A percentile compares a stretch with the other conserved stretches of the same genome.
These are phyloP conservation scores for Rhododendron simsii DNA, from an alignment of 148 eudicot genomes.

Conservation along the genomic window DNA sequence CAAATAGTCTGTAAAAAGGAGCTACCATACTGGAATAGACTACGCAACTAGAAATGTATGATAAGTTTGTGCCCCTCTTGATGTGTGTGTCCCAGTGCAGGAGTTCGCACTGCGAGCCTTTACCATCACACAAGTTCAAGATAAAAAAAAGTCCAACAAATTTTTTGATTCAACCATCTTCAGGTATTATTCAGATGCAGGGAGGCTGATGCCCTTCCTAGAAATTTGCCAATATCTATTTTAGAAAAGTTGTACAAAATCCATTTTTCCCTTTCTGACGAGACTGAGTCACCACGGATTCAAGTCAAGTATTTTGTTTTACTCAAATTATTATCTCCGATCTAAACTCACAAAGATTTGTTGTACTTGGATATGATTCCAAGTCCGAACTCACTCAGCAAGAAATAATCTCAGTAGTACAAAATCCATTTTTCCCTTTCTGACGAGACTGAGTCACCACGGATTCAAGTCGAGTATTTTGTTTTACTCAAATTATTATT, in stretches of 20 bases:
- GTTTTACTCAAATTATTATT: not conserved
- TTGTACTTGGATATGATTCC: not conserved
- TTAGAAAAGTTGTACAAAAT: not conserved
- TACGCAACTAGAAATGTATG: not conserved
- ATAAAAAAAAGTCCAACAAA: not conserved
- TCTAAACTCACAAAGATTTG: not conserved
- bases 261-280: not conserved
- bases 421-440: not conserved
- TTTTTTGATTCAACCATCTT: not conserved
- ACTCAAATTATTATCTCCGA: not conserved
- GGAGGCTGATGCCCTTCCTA: not conserved
- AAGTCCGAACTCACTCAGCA: not conserved
- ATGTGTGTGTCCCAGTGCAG: not conserved
- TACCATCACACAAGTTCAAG: not conserved
- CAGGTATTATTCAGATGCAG: not conserved
- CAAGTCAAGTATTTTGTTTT: not conserved
- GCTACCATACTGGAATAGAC: not conserved
- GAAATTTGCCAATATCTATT: not conserved
- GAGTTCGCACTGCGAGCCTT: not conserved
- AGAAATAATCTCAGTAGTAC: not conserved
- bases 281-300: not conserved
- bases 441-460: not conserved
- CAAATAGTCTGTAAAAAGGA: not conserved
- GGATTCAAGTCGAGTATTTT: not conserved
- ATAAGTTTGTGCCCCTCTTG: not conserved